phyloP scores from a whole-genome alignment of 306 rosid genomes.

The Cucumis cinereus region DNA sequence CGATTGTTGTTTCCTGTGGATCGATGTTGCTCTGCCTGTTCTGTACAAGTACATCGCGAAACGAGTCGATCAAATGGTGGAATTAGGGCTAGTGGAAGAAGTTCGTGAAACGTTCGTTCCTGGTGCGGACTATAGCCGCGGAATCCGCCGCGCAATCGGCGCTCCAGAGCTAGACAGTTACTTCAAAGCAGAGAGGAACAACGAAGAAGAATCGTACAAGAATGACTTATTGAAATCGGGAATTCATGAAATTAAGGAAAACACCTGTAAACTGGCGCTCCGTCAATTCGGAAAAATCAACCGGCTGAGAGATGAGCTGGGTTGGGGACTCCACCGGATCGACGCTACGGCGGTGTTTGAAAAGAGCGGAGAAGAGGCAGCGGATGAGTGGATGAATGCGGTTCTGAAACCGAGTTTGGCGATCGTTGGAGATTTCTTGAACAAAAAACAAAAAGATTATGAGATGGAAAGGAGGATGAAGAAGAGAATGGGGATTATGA shows the following conservation, averaged over 20 bases:
- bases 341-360: conserved; percentile 16
- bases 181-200: background rate
- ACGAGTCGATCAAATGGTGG: conserved; percentile 24
- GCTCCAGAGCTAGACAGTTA: conserved; percentile 11
- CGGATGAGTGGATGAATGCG: conserved; percentile 8
- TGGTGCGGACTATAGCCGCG: conserved; percentile 3
- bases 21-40: conserved; percentile 8
- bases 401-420: conserved; percentile 16
- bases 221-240: background rate
- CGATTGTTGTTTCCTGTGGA: conserved; percentile 20
- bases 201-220: background rate
- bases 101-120: conserved; percentile 4
- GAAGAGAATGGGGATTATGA: background rate
- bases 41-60: background rate
- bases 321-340: conserved; percentile 17
- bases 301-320: conserved; percentile 1
- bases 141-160: conserved; percentile 19
- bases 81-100: conserved; percentile 20
- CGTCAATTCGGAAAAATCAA: conserved; percentile 13
- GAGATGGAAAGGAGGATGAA: background rate
- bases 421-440: background rate
- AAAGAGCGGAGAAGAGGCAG: background rate
- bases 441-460: background rate
- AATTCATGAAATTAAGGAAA: conserved; percentile 7
- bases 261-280: conserved; percentile 8